Percentiles rank a stretch among this genome's conserved stretches.
These are phyloP conservation scores for Cladosporium cucumerinum DNA, from an alignment of 2,329 filamentous ascomycete species.

Conservation along the genomic window DNA sequence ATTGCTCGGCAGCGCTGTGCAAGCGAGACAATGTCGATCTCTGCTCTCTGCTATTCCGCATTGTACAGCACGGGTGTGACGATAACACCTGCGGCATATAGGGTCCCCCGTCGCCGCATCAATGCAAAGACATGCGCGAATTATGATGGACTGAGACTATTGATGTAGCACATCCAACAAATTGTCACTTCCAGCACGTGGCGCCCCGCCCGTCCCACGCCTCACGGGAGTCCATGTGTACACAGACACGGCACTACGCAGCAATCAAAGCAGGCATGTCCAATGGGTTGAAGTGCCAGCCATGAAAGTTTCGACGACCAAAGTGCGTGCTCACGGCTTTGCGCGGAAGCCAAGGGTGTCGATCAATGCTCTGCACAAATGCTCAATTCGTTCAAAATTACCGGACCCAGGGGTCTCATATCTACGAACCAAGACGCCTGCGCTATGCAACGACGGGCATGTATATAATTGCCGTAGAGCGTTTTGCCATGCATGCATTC, in stretches of 20 bases:
- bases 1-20: not conserved
- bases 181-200: not conserved
- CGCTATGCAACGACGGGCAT: conserved; percentile 5
- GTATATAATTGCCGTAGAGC: not conserved
- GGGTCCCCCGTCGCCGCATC: not conserved
- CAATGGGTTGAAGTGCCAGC: not conserved
- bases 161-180: not conserved
- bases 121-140: not conserved
- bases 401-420: not conserved
- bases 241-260: not conserved
- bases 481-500: not conserved
- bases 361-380: not conserved
- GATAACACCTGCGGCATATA: not conserved
- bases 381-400: not conserved
- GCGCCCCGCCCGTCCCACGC: not conserved
- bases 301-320: not conserved
- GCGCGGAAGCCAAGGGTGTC: too few relatives aligned
- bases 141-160: not conserved
- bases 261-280: not conserved
- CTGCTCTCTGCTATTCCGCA: not conserved
- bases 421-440: not conserved
- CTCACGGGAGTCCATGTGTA: not conserved
- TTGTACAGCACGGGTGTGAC: not conserved
- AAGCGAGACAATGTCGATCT: not conserved
- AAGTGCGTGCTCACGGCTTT: too few relatives aligned